These are phyloP conservation scores for Solanum tacnaense DNA, from an alignment of 257 asterid genomes.

Conservation along the genomic window DNA sequence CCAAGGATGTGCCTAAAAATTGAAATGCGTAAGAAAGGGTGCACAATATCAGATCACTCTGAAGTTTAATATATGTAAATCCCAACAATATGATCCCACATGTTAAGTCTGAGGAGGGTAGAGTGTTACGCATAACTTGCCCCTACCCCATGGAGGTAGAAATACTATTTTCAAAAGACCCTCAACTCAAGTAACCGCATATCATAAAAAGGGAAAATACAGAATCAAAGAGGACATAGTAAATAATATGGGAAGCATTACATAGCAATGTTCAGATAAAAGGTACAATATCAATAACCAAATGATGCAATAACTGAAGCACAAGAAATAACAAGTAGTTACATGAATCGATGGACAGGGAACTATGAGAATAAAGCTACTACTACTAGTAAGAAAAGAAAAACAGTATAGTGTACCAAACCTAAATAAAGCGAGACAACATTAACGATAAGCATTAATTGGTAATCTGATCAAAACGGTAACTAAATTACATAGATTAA, in stretches of 20 bases:
- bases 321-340: not conserved
- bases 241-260: not conserved
- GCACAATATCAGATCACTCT: not conserved
- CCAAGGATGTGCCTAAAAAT: slow-evolving; percentile 80
- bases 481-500: not conserved
- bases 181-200: not conserved
- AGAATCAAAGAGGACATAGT: not conserved
- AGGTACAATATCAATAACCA: too few relatives aligned
- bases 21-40: not conserved
- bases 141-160: not conserved
- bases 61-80: not conserved
- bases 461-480: not conserved
- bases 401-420: not conserved
- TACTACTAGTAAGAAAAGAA: not conserved
- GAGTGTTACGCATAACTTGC: not conserved
- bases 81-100: not conserved
- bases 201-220: too few relatives aligned
- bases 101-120: not conserved
- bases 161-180: not conserved
- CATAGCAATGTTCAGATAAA: not conserved
- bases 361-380: not conserved
- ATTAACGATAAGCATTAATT: not conserved
- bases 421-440: not conserved
- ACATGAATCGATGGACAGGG: not conserved
- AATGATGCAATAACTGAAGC: not conserved